Evolutionary conservation across 352 stramenopile species (phyloP), one percentile per base, ranked within the genome.

Genomic region (Elongisporangium undulatum): DNA sequence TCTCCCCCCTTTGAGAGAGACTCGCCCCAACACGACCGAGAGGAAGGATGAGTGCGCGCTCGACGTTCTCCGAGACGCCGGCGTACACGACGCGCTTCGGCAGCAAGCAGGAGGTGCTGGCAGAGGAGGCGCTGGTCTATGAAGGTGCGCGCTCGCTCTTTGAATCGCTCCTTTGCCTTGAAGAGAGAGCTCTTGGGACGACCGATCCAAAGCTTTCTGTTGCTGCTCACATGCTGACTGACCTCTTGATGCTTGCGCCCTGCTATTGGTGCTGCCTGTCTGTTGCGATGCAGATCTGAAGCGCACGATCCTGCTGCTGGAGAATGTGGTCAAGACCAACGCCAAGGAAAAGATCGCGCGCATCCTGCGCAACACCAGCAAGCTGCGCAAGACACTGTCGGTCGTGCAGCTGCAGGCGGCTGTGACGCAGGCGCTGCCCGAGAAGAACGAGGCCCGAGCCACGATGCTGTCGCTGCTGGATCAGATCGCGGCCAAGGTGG

Each of bases 321-420:
- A 94, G 51, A 72, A 71, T 26, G 76, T 90, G 23, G 82, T 91
- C n/a, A 89, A 89, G 59, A 89, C 81, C 8, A 93, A 92, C 56
- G 79, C 84, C 23, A 94, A 92, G 68, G 86, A 95, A 55, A 93
- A 94, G 63, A 79, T 94, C 53, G 65, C 82, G 49, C 87, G 89
- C 29, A 75, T 94, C 38, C 68, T 95, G 26, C 83, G 84, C 59
- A 85, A 80, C 63, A 94, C 79, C 26, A 90, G 79, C 53, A 89
- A 86, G 62, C 50, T 96, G 58, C 89, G 89, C 63, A 91, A 90
- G 68, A 84, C 78, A 29, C 58, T 94, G 49, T 88, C 77, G 24
- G 71, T 82, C 22, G 59, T 67, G 48, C 81, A 91, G 63, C 64
- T 96, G 53, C 63, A 68, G 45, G 65, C 75, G 21, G 84, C 83